Percentiles rank a stretch among this genome's conserved stretches.
Conservation (phyloP, 768 basidiomycete species). For the Leccinum variicolor region DNA sequence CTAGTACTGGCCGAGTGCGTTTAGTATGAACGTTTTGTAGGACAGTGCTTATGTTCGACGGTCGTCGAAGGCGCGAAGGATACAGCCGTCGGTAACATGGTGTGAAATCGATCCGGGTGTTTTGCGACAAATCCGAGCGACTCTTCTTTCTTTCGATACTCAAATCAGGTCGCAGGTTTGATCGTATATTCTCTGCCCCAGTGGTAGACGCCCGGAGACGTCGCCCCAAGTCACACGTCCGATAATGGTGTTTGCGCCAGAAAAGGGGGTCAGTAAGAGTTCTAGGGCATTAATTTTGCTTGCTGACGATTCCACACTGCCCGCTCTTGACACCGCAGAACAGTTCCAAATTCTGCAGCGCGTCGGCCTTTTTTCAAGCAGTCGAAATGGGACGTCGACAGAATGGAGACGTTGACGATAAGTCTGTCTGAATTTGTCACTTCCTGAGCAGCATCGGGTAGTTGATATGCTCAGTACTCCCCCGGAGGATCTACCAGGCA, state of each 20-base stretch:
- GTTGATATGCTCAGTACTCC: not conserved
- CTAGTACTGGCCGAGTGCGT: not conserved
- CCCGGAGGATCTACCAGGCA: not conserved
- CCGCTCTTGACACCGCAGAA: not conserved
- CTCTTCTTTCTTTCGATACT: not conserved
- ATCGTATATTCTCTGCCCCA: slow-evolving; percentile 2
- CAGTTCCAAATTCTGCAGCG: not conserved
- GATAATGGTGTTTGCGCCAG: not conserved
- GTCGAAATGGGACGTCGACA: not conserved
- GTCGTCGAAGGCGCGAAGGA: not conserved
- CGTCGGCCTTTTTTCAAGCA: not conserved
- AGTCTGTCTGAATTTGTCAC: not conserved
- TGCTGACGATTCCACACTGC: not conserved
- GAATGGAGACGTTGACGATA: not conserved
- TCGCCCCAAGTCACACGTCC: not conserved
- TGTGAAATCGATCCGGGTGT: no score
- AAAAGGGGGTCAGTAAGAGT: not conserved
- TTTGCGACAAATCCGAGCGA: no score
- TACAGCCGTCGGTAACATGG: not conserved
- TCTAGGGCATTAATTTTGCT: not conserved
- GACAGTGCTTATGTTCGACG: not conserved
- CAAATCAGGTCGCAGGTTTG: not conserved
- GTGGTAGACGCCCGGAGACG: not conserved
- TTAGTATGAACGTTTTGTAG: not conserved
- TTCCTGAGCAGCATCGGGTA: not conserved